Conservation (phyloP, 345 rosid species). For the Tarenaya hassleriana region DNA sequence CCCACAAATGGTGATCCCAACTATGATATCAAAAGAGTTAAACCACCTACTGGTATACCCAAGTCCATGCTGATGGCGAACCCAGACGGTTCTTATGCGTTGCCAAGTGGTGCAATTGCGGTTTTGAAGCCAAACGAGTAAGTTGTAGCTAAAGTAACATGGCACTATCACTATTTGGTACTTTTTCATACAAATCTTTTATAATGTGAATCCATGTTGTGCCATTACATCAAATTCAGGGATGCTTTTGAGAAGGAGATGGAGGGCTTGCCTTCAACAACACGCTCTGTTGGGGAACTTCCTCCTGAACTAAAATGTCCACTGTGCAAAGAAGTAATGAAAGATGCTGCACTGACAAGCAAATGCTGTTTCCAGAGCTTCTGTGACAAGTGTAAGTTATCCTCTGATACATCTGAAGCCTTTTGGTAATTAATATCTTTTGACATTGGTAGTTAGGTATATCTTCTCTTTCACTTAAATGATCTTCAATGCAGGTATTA, state of each 20-base stretch:
- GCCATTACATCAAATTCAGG: constrained; percentile 33
- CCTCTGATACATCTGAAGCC: neutral
- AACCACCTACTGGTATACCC: constrained; percentile 95
- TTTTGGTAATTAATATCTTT: constrained; percentile 2
- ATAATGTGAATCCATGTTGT: constrained; percentile 4
- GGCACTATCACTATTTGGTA: constrained; percentile 4
- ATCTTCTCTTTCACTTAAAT: neutral
- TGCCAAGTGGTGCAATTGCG: constrained; percentile 96
- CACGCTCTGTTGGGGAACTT: constrained; percentile 87
- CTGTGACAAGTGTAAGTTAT: constrained; percentile 69
- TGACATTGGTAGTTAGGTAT: constrained; percentile 1
- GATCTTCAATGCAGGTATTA: constrained; percentile 56
- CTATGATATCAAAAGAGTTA: constrained; percentile 83
- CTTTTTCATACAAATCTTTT: neutral
- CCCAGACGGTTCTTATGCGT: constrained; percentile 93
- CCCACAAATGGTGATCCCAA: constrained; percentile 97
- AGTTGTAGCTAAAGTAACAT: constrained; percentile 19
- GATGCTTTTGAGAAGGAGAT: constrained; percentile 97
- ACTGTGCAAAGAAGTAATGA: constrained; percentile 89
- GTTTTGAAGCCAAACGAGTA: constrained; percentile 96
- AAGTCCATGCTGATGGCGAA: constrained; percentile 95
- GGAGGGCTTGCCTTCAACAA: constrained; percentile 87
- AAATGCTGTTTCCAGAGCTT: constrained; percentile 85
- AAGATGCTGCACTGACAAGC: constrained; percentile 91
- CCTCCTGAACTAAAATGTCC: constrained; percentile 97